Evolutionary conservation across 495 filamentous ascomycete species (phyloP).

Genomic region (Oleoguttula mirabilis): DNA sequence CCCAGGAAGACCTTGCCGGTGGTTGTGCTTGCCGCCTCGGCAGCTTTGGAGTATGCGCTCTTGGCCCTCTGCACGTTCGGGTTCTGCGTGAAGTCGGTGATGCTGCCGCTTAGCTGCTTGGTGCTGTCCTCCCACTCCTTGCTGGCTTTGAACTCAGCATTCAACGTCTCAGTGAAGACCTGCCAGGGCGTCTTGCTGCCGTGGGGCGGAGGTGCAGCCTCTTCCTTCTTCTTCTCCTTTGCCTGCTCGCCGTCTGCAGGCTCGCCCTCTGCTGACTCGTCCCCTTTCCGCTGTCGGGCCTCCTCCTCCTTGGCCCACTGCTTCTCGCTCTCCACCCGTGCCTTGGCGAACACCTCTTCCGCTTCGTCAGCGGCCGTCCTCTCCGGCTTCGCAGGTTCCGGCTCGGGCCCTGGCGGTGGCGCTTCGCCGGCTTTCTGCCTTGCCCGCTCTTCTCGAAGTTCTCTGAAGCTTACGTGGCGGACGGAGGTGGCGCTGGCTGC

Average conservation of each 20-base stretch:
- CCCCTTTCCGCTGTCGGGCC: conserved; percentile 26
- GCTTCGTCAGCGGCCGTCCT: conserved; percentile 24
- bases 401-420: conserved; percentile 1
- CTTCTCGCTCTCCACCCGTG: conserved; percentile 23
- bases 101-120: conserved; percentile 77
- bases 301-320: conserved; percentile 31
- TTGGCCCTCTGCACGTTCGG: conserved; percentile 79
- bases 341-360: conserved; percentile 28
- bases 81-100: conserved; percentile 85
- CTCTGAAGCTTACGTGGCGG: conserved; percentile 17
- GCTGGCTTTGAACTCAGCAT: conserved; percentile 84
- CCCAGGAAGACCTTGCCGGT: conserved; percentile 69
- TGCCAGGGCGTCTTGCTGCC: conserved; percentile 97
- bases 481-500: conserved; percentile 12
- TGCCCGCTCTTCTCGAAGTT: conserved; percentile 18
- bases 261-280: conserved; percentile 26
- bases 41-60: conserved; percentile 71
- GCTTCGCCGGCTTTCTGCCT: conserved; percentile 20
- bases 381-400: conserved; percentile 34
- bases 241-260: conserved; percentile 28
- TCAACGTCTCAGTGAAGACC: conserved; percentile 92
- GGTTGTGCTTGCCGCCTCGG: conserved; percentile 58
- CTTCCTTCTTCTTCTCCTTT: conserved; percentile 54
- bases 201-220: conserved; percentile 81
- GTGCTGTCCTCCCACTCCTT: conserved; percentile 99